phyloP scores from a whole-genome alignment of 2,329 filamentous ascomycete genomes.

The Ophiosphaerella korrae region DNA sequence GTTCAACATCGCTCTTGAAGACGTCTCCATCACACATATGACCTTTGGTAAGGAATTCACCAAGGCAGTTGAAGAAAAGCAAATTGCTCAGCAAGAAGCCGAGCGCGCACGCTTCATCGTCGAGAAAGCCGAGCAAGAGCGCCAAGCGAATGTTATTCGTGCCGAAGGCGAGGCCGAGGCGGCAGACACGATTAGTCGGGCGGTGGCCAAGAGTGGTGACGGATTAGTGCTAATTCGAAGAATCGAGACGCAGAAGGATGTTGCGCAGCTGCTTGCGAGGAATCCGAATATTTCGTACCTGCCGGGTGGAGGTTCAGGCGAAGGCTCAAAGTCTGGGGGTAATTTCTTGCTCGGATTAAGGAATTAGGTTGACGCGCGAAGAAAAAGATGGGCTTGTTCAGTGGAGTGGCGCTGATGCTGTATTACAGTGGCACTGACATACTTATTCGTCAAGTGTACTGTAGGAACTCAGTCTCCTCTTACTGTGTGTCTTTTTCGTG shows the following conservation, averaged over 20 bases:
- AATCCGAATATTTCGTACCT: slow-evolving; percentile 98
- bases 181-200: slow-evolving; percentile 92
- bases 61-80: slow-evolving; percentile 98
- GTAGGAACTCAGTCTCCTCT: slow-evolving; percentile 45
- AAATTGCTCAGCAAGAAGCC: slow-evolving; percentile 98
- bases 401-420: slow-evolving; percentile 18
- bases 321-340: slow-evolving; percentile 64
- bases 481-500: slow-evolving; percentile 12
- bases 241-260: slow-evolving; percentile 96
- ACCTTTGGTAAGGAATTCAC: slow-evolving; percentile 99
- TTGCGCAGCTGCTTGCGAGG: slow-evolving; percentile 82
- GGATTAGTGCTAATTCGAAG: slow-evolving; percentile 94
- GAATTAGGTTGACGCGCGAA: slow-evolving; percentile 34
- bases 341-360: slow-evolving; percentile 71
- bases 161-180: slow-evolving; percentile 98
- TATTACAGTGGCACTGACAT: slow-evolving; percentile 33
- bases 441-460: slow-evolving; percentile 30
- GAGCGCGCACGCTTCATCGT: slow-evolving; percentile 98
- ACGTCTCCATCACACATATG: slow-evolving; percentile 99
- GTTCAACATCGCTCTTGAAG: slow-evolving; percentile 99
- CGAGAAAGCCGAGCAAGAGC: slow-evolving; percentile 97
- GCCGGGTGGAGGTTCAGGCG: slow-evolving; percentile 69
- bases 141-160: slow-evolving; percentile 97
- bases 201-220: slow-evolving; percentile 90
- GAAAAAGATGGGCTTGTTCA: background rate